phyloP scores from a whole-genome alignment of 495 filamentous ascomycete genomes.

The Aeminium ludgeri region DNA sequence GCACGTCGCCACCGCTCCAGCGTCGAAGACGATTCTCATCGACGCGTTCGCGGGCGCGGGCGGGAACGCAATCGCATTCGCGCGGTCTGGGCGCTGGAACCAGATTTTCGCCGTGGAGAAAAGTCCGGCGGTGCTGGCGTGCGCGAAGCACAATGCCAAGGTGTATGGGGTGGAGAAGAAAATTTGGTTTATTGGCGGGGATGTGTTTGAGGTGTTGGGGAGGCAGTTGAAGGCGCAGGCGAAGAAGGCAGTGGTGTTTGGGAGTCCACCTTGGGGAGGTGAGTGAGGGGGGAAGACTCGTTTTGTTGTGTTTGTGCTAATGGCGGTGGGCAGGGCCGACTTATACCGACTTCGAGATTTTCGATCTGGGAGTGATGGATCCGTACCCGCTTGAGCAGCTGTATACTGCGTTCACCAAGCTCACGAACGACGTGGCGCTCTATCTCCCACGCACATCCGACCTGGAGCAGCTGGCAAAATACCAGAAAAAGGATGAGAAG shows the following conservation, averaged over 20 bases:
- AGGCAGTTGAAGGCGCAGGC: slow-evolving; percentile 14
- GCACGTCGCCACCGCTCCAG: slow-evolving; percentile 43
- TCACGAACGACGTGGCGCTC: slow-evolving; percentile 43
- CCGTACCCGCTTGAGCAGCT: slow-evolving; percentile 59
- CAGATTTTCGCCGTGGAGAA: slow-evolving; percentile 79
- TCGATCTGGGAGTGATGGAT: slow-evolving; percentile 72
- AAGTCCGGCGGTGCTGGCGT: slow-evolving; percentile 55
- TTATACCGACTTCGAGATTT: slow-evolving; percentile 61
- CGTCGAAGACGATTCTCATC: slow-evolving; percentile 43
- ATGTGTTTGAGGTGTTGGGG: slow-evolving; percentile 51
- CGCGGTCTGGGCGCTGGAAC: slow-evolving; percentile 55
- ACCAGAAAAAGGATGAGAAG: slow-evolving; percentile 32
- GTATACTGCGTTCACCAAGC: slow-evolving; percentile 38
- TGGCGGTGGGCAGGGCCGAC: slow-evolving; percentile 41
- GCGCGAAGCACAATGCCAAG: slow-evolving; percentile 81
- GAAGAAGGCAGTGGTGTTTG: slow-evolving; percentile 51
- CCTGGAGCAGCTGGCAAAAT: slow-evolving; percentile 58
- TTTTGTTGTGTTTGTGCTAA: background rate
- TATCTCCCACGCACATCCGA: slow-evolving; percentile 85
- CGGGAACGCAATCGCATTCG: slow-evolving; percentile 87
- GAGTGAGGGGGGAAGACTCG: no score
- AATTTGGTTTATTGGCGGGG: slow-evolving; percentile 71
- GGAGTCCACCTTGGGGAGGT: slow-evolving; percentile 91
- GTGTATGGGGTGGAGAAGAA: slow-evolving; percentile 66
- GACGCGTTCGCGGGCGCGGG: slow-evolving; percentile 86